phyloP scores from a whole-genome alignment of 768 basidiomycete species.

The Daedalea quercina region DNA sequence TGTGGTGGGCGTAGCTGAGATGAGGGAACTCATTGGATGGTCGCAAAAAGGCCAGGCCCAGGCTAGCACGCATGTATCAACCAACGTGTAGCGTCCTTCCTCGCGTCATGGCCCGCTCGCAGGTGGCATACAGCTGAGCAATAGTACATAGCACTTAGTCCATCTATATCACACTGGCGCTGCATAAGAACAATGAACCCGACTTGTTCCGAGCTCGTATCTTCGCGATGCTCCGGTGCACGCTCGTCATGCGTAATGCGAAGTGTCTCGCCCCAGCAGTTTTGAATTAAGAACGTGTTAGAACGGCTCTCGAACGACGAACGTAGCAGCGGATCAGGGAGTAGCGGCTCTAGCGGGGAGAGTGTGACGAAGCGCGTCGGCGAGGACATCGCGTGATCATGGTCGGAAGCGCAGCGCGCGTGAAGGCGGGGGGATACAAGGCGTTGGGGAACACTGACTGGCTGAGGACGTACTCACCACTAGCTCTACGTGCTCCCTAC shows the following conservation, averaged over 20 bases:
- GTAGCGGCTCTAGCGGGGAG: neutral
- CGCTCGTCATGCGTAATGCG: no score
- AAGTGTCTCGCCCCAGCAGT: neutral
- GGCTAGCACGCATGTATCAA: neutral
- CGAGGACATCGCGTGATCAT: neutral
- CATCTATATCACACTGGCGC: no score
- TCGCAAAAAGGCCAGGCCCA: constrained; percentile 25
- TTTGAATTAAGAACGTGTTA: neutral
- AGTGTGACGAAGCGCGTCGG: neutral
- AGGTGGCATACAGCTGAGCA: no score
- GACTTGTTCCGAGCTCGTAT: neutral
- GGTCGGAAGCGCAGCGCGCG: neutral
- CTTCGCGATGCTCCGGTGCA: neutral
- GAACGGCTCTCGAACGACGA: neutral
- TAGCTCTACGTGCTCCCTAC: neutral
- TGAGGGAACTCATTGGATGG: constrained; percentile 78
- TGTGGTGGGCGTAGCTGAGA: constrained; percentile 60
- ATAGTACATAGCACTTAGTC: no score
- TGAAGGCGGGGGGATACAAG: neutral
- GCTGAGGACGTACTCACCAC: neutral
- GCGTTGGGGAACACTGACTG: neutral
- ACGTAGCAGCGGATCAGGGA: neutral
- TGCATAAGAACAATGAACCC: neutral
- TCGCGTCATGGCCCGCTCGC: neutral
- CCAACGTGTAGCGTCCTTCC: neutral